Evolutionary conservation across 176 grass and related monocot genomes (phyloP).

Genomic region (Triticum urartu): DNA sequence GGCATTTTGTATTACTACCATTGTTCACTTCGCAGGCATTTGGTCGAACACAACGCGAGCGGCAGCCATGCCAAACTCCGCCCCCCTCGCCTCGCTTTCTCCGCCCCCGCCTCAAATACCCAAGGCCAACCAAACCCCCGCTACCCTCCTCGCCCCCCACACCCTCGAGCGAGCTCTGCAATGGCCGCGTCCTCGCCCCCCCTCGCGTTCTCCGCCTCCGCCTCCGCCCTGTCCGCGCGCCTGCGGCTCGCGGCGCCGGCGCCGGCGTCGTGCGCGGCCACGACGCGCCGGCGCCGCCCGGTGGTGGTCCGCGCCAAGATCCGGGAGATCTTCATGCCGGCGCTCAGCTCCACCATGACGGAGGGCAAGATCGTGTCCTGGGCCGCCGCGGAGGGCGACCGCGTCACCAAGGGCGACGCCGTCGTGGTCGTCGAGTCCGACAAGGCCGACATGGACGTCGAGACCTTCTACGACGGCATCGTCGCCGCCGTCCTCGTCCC

Average conservation of each 20-base stretch:
- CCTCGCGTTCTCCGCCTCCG: constrained; percentile 30
- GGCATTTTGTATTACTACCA: too few species aligned
- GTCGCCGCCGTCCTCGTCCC: constrained; percentile 83
- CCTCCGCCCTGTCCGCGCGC: constrained; percentile 31
- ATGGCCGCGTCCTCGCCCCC: constrained; percentile 39
- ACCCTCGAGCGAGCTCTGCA: constrained; percentile 28
- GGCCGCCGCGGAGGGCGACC: constrained; percentile 74
- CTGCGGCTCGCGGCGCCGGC: neutral
- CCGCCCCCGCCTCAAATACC: constrained; percentile 42
- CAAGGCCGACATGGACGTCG: constrained; percentile 99
- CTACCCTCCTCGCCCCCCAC: neutral
- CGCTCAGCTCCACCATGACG: constrained; percentile 97
- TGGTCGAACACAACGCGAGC: too few species aligned
- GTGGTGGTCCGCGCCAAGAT: constrained; percentile 85
- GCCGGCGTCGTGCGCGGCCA: neutral
- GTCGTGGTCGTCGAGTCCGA: constrained; percentile 96
- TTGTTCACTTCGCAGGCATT: too few species aligned
- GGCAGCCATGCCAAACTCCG: too few species aligned
- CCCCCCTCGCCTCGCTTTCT: constrained; percentile 37
- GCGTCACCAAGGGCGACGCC: constrained; percentile 82
- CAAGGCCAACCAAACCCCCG: constrained; percentile 1
- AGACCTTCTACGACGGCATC: constrained; percentile 95
- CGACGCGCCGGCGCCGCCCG: constrained; percentile 27
- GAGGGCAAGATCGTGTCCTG: constrained; percentile 98
- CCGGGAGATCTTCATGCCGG: constrained; percentile 99